Base-by-base conservation (phyloP, 768 basidiomycete genomes). In the Filobasidium floriforme region DNA sequence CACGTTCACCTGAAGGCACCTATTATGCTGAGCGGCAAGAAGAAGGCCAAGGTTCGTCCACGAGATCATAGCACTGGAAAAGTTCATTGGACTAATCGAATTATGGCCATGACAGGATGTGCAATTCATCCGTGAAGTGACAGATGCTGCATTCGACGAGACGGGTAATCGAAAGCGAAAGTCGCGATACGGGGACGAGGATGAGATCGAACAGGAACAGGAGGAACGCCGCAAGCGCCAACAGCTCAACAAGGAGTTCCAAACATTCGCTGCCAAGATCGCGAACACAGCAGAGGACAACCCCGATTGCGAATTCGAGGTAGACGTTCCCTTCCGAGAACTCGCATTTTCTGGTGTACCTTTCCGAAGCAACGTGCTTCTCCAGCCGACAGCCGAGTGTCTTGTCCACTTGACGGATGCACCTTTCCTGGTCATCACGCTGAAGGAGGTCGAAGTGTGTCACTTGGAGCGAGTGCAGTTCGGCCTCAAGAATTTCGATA, bases 11-110 rank as follows among this genome's bases (percentile, higher is more conserved):
- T 99, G 60, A 96, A 85, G 79, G 85, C 91, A 0, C 96, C 96
- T 0, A 97, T 99, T 77, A 94, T 98, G 85, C 90, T 99, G 71
- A 94, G 96, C 68, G 98, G 98, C 82, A 96, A 92, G 81, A 99
- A 98, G 79, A 68, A 68, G 63, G 87, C 96, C 24, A 90, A 89
- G 73, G 91, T 92, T 73, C 60, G 87, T 82, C 10, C 7, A 24
- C 7, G 26, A 37, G 32, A 37, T 62, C 2, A 29, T 43, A 7
- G 29, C 11, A 11, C 26, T 5, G 29, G n/a, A 5, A 37, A 57
- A 18, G 7, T 6, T 14, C 18, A 6, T 15, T 18, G 7, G 11
- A 14, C 28, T 26, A 12, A 37, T n/a, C 32, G 4, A 37, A 6
- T 40, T 29, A 43, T 15, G 18, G 18, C 3, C 18, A 18, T 60